These are phyloP conservation scores for Trypanosoma avium DNA, from an alignment of 208 protist genomes.

Conservation along the genomic window DNA sequence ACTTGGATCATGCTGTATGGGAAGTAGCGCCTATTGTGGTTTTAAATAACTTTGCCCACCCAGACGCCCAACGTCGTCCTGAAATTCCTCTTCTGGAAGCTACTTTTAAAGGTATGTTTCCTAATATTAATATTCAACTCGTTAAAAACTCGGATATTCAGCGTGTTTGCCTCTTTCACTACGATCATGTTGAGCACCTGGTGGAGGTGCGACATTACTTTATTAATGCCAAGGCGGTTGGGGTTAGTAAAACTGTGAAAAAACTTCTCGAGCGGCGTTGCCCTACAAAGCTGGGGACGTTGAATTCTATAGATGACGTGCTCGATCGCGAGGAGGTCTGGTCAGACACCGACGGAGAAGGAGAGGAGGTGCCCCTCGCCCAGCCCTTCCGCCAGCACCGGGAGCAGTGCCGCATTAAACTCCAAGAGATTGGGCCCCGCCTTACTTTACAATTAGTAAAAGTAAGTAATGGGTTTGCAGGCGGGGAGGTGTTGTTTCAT, in stretches of 20 bases:
- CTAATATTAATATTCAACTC: slow-evolving; percentile 76
- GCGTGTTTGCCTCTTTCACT: slow-evolving; percentile 87
- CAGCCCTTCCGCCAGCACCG: slow-evolving; percentile 86
- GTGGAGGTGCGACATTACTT: slow-evolving; percentile 92
- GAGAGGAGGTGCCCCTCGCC: slow-evolving; percentile 86
- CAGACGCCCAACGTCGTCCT: slow-evolving; percentile 50
- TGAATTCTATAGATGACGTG: slow-evolving; percentile 79
- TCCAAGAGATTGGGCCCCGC: slow-evolving; percentile 90
- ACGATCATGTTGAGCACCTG: slow-evolving; percentile 81
- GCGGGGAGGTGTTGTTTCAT: slow-evolving; percentile 87
- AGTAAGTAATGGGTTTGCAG: slow-evolving; percentile 89
- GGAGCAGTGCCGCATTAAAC: slow-evolving; percentile 90
- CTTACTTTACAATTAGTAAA: slow-evolving; percentile 90
- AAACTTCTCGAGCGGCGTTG: slow-evolving; percentile 85
- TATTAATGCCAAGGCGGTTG: slow-evolving; percentile 76
- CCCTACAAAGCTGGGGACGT: slow-evolving; percentile 75
- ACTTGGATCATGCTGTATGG: slow-evolving; percentile 64
- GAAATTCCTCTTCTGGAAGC: slow-evolving; percentile 83
- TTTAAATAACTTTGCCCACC: slow-evolving; percentile 91
- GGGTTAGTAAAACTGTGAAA: slow-evolving; percentile 82
- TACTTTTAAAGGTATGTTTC: slow-evolving; percentile 86
- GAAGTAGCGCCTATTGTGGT: slow-evolving; percentile 88
- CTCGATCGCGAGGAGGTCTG: slow-evolving; percentile 81
- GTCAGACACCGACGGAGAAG: slow-evolving; percentile 91
- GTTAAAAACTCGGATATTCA: slow-evolving; percentile 83